Conservation (phyloP, 2,329 filamentous ascomycete species). For the Penicillium carneum region DNA sequence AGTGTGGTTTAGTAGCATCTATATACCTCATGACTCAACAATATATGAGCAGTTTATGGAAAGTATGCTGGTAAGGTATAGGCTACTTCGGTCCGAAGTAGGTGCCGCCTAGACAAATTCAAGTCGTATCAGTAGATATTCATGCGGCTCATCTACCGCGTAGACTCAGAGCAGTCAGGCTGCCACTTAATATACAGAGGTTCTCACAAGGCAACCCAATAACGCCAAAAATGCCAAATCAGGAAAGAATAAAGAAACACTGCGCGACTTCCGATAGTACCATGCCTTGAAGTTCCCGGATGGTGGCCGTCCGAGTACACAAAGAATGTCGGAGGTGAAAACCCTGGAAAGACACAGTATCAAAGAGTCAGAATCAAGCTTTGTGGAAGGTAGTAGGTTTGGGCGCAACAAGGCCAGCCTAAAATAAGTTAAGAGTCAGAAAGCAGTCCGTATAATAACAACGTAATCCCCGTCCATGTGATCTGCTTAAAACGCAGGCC, state of each 20-base stretch:
- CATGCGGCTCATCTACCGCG: constrained; percentile 14
- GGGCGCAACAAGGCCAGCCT: constrained; percentile 48
- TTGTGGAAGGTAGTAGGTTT: constrained; percentile 38
- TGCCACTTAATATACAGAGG: constrained; percentile 26
- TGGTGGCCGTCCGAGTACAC: constrained; percentile 6
- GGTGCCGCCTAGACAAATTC: not conserved
- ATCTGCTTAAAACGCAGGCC: not conserved
- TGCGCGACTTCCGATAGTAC: constrained; percentile 3
- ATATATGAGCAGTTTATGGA: not conserved
- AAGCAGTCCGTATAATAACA: not conserved
- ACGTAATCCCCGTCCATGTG: not conserved
- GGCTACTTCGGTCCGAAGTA: constrained; percentile 2
- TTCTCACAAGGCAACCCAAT: constrained; percentile 25
- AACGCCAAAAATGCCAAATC: constrained; percentile 39
- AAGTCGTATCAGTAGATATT: constrained; percentile 8
- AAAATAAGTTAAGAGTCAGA: constrained; percentile 17
- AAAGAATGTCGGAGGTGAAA: constrained; percentile 8
- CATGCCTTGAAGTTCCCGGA: not conserved
- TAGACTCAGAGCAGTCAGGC: constrained; percentile 15
- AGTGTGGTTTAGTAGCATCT: not conserved
- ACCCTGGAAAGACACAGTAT: not conserved
- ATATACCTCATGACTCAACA: not conserved
- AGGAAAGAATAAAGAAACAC: constrained; percentile 12
- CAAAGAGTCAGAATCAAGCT: constrained; percentile 22
- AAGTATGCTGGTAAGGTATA: not conserved